phyloP scores from a whole-genome alignment of 2,329 filamentous ascomycete genomes.

The Colletotrichum trifolii region DNA sequence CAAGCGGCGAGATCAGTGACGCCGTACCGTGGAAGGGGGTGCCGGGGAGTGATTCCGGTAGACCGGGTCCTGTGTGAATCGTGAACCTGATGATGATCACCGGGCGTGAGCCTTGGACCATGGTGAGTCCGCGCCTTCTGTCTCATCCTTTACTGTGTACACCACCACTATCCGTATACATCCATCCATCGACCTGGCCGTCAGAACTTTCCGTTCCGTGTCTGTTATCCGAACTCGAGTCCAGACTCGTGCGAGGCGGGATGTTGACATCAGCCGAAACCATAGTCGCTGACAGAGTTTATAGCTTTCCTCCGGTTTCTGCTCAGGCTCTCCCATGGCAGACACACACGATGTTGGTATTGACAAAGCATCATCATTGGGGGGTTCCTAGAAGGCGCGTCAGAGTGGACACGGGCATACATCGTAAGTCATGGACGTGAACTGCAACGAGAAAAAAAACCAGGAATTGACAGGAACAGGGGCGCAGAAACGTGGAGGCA shows the following conservation, averaged over 20 bases:
- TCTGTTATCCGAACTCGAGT: slow-evolving; percentile 4
- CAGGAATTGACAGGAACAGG: slow-evolving; percentile 17
- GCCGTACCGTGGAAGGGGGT: slow-evolving; percentile 1
- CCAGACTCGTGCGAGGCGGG: not conserved
- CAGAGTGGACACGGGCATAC: slow-evolving; percentile 19
- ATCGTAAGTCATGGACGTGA: slow-evolving; percentile 10
- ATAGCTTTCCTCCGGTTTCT: not conserved
- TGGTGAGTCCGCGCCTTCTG: slow-evolving; percentile 8
- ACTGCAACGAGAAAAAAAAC: slow-evolving; percentile 8
- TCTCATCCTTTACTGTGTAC: slow-evolving; percentile 9
- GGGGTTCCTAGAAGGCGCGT: slow-evolving; percentile 17
- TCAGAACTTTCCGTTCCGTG: not conserved
- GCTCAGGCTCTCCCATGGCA: not conserved
- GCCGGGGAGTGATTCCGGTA: not conserved
- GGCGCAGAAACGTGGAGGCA: slow-evolving; percentile 30
- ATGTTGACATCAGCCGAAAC: slow-evolving; percentile 27
- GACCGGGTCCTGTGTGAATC: no score
- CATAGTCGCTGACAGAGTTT: not conserved
- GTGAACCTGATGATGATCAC: no score
- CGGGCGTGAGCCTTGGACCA: slow-evolving; percentile 1
- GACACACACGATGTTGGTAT: slow-evolving; percentile 7
- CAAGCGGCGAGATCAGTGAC: slow-evolving; percentile 1
- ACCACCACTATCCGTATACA: not conserved
- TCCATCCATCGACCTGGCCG: no score
- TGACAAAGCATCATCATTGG: slow-evolving; percentile 10